phyloP scores from a whole-genome alignment of 2,329 filamentous ascomycete genomes.

The Alternaria sp. region DNA sequence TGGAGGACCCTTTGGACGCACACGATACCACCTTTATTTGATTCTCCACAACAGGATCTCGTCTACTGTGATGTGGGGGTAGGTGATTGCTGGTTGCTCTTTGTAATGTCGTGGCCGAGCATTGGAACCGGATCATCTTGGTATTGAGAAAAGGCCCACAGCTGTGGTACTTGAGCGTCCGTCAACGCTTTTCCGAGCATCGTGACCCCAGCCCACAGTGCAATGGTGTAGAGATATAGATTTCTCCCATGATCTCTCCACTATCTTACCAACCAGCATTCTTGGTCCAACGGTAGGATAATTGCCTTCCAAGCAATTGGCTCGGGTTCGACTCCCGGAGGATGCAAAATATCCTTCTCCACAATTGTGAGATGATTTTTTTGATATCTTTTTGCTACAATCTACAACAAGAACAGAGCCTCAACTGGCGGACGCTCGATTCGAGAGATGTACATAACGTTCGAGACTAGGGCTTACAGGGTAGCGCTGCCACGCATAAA shows the following conservation, averaged over 20 bases:
- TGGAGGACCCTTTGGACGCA: background rate
- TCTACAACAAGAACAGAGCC: too few species aligned
- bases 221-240: slow-evolving; percentile 55
- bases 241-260: slow-evolving; percentile 50
- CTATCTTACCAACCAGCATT: slow-evolving; percentile 26
- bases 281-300: too few species aligned
- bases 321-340: too few species aligned
- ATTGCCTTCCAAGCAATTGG: too few species aligned
- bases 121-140: slow-evolving; percentile 32
- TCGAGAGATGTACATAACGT: too few species aligned
- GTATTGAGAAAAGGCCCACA: slow-evolving; percentile 27
- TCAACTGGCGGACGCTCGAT: too few species aligned
- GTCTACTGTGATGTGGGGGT: slow-evolving; percentile 55
- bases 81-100: slow-evolving; percentile 49
- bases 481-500: too few species aligned
- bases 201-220: slow-evolving; percentile 61
- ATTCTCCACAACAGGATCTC: slow-evolving; percentile 58
- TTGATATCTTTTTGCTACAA: too few species aligned
- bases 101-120: slow-evolving; percentile 33
- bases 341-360: too few species aligned
- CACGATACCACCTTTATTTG: slow-evolving; percentile 43
- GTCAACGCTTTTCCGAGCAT: slow-evolving; percentile 58
- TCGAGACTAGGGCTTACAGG: too few species aligned
- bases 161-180: slow-evolving; percentile 49
- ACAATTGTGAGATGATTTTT: too few species aligned